These are phyloP conservation scores for Neurospora sp. DNA, from an alignment of 2,329 filamentous ascomycete species.

Conservation along the genomic window DNA sequence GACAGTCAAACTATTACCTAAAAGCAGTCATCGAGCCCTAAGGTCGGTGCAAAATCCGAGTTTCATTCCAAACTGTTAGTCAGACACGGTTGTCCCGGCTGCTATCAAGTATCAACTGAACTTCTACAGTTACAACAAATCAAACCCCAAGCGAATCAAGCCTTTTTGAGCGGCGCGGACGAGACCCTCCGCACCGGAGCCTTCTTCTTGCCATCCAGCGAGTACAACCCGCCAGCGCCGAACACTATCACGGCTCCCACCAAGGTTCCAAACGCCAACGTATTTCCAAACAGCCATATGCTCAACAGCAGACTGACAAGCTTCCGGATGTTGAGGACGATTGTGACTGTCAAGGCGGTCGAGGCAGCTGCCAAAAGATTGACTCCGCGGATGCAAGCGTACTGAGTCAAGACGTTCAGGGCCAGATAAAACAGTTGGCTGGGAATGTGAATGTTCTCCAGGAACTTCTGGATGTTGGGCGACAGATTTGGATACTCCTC, in stretches of 20 bases:
- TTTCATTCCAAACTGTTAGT: background rate
- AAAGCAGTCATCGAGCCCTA: background rate
- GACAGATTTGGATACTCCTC: constrained; percentile 26
- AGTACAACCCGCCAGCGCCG: constrained; percentile 82
- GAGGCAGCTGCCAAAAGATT: constrained; percentile 85
- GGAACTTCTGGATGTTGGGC: constrained; percentile 26
- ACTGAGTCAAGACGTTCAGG: constrained; percentile 80
- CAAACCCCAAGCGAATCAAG: background rate
- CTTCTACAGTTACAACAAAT: background rate
- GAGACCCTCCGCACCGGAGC: constrained; percentile 19
- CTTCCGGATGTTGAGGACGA: constrained; percentile 92
- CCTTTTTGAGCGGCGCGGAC: background rate
- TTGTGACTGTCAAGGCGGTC: constrained; percentile 88
- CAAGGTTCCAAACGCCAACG: constrained; percentile 64
- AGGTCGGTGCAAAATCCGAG: background rate
- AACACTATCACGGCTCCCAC: constrained; percentile 81
- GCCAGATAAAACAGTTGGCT: constrained; percentile 61
- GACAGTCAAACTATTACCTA: background rate
- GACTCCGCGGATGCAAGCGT: constrained; percentile 89
- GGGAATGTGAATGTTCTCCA: constrained; percentile 40
- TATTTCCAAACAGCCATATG: constrained; percentile 89
- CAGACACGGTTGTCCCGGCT: background rate
- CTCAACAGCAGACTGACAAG: constrained; percentile 83
- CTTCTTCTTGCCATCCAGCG: constrained; percentile 50
- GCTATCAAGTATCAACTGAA: background rate